These are phyloP conservation scores for Verticillium alfalfae DNA, from an alignment of 2,329 filamentous ascomycete species.

Conservation along the genomic window DNA sequence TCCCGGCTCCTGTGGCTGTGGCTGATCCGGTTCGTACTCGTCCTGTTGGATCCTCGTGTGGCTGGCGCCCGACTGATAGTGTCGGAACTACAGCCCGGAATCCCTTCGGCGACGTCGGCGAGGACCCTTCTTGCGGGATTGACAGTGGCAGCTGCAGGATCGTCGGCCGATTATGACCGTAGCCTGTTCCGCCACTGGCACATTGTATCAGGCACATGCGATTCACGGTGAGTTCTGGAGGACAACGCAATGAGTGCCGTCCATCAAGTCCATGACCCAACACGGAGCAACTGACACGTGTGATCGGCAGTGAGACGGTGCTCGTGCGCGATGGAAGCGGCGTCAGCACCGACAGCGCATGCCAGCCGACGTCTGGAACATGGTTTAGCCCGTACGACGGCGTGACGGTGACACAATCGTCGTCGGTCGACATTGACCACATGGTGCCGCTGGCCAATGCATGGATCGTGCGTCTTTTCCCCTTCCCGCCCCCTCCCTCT, in stretches of 20 bases:
- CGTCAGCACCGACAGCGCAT: conserved; percentile 55
- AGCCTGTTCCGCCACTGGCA: conserved; percentile 69
- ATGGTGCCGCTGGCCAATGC: conserved; percentile 75
- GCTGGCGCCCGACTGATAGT: neutral
- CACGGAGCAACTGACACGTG: neutral
- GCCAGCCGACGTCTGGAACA: conserved; percentile 56
- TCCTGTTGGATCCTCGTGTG: no score
- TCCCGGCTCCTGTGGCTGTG: neutral
- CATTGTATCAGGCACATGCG: conserved; percentile 60
- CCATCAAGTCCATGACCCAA: neutral
- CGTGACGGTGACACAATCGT: conserved; percentile 59
- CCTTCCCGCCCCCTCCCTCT: no score
- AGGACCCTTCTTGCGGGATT: conserved; percentile 52
- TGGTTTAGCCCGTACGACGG: conserved; percentile 74
- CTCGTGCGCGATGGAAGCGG: conserved; percentile 57
- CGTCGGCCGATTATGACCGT: conserved; percentile 56
- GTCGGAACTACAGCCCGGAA: conserved; percentile 41
- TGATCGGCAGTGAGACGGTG: neutral
- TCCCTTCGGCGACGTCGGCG: conserved; percentile 55
- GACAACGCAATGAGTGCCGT: neutral
- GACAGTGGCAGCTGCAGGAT: conserved; percentile 49
- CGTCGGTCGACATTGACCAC: conserved; percentile 76
- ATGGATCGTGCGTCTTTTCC: conserved; percentile 53
- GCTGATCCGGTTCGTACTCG: neutral
- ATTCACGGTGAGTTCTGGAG: conserved; percentile 46